These are phyloP conservation scores for Proliferodiscus dingleyae DNA, from an alignment of 2,329 filamentous ascomycete species.

Conservation along the genomic window DNA sequence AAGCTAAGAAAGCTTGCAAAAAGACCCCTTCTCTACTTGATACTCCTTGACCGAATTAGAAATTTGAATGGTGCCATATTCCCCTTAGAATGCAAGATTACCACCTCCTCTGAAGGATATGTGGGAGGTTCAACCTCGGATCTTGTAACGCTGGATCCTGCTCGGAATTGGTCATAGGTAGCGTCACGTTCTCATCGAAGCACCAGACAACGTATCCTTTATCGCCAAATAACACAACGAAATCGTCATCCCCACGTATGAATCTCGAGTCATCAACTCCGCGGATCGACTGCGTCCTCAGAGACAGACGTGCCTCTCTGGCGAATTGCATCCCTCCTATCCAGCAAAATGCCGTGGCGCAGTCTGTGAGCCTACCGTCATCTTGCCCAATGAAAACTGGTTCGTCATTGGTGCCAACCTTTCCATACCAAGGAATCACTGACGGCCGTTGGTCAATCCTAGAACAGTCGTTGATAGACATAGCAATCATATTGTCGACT, in stretches of 20 bases:
- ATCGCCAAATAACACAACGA: slow-evolving; percentile 14
- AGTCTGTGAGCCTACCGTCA: background rate
- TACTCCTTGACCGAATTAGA: too few relatives aligned
- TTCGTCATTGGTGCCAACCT: background rate
- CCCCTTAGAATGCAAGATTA: too few relatives aligned
- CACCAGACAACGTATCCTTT: slow-evolving; percentile 22
- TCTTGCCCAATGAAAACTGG: background rate
- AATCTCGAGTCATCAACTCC: background rate
- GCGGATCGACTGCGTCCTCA: background rate
- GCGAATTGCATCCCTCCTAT: background rate
- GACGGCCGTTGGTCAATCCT: background rate
- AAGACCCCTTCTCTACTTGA: too few relatives aligned
- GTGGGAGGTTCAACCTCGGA: background rate
- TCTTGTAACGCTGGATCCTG: background rate
- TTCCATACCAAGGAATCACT: background rate
- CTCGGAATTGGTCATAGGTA: background rate
- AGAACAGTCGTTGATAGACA: background rate
- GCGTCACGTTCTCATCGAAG: slow-evolving; percentile 8
- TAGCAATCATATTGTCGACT: background rate
- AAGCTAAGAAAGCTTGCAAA: too few relatives aligned
- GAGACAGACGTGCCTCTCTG: background rate
- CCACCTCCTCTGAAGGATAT: background rate
- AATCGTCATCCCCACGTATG: slow-evolving; percentile 20
- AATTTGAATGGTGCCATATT: too few relatives aligned
- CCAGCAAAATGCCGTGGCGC: background rate